phyloP scores from a whole-genome alignment of 805 yeast genomes.

The Candida ortonii region DNA sequence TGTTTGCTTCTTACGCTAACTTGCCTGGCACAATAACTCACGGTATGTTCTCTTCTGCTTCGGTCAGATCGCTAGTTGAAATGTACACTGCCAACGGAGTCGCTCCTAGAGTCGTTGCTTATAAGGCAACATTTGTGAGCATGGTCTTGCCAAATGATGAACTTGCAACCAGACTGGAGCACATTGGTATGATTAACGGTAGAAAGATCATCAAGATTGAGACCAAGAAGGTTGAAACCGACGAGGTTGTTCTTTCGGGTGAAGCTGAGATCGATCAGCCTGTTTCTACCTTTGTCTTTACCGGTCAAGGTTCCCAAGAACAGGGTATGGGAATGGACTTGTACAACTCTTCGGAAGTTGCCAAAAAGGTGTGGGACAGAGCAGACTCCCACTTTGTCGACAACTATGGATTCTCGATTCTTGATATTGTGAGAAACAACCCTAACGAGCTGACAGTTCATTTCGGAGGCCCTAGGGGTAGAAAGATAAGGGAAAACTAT shows the following conservation, averaged over 20 bases:
- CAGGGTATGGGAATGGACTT: constrained; percentile 99
- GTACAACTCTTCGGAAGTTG: constrained; percentile 86
- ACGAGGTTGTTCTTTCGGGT: constrained; percentile 75
- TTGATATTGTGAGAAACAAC: constrained; percentile 92
- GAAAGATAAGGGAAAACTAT: constrained; percentile 90
- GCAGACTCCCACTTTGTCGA: constrained; percentile 91
- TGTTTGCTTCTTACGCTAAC: constrained; percentile 87
- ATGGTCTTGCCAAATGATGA: constrained; percentile 97
- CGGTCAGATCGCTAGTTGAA: constrained; percentile 92
- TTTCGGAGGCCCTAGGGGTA: constrained; percentile 97
- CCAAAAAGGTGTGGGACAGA: constrained; percentile 94
- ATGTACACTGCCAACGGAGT: constrained; percentile 98
- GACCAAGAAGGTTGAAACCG: constrained; percentile 80
- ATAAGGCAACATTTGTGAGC: constrained; percentile 85
- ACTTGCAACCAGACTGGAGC: constrained; percentile 84
- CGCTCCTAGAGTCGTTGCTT: constrained; percentile 93
- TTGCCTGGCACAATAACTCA: constrained; percentile 98
- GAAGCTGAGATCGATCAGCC: constrained; percentile 99
- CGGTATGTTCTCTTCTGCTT: constrained; percentile 98
- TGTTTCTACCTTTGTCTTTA: constrained; percentile 90
- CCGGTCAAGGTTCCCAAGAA: constrained; percentile 99
- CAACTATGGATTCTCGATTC: constrained; percentile 95
- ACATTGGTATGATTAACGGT: constrained; percentile 98
- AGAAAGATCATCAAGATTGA: constrained; percentile 94
- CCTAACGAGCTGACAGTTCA: constrained; percentile 94